Conservation (phyloP, 306 rosid genomes). For the Trifolium repens region DNA sequence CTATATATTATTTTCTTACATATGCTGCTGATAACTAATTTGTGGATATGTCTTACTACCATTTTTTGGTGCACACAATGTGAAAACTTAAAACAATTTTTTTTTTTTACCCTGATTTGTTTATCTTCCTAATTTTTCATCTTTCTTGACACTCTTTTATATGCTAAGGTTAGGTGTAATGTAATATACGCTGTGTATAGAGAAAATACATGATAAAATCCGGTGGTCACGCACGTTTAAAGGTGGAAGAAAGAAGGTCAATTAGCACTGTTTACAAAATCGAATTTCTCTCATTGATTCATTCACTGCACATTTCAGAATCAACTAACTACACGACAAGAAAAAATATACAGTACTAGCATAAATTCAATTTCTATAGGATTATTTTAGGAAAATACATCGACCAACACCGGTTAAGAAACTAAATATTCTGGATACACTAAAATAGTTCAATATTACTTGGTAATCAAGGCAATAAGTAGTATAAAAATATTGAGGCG, state of each 20-base stretch:
- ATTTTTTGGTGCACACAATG: not conserved
- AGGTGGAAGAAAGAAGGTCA: slow-evolving; percentile 22
- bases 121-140: not conserved
- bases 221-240: slow-evolving; percentile 12
- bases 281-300: slow-evolving; percentile 35
- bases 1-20: too few species aligned
- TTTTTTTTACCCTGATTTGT: not conserved
- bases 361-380: slow-evolving; percentile 12
- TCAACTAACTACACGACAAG: slow-evolving; percentile 47
- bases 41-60: not conserved
- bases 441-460: too few species aligned
- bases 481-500: too few species aligned
- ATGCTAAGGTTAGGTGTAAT: not conserved
- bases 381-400: too few species aligned
- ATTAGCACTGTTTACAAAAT: slow-evolving; percentile 39
- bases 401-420: too few species aligned
- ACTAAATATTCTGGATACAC: too few species aligned
- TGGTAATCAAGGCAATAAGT: too few species aligned
- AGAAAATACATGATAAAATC: not conserved
- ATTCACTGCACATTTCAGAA: slow-evolving; percentile 25
- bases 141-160: not conserved
- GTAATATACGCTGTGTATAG: not conserved
- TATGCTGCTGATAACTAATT: too few species aligned
- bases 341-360: slow-evolving; percentile 23
- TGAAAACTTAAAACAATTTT: not conserved